Base-by-base conservation (phyloP, 163 green algal genomes). In the Chlorella variabilis region DNA sequence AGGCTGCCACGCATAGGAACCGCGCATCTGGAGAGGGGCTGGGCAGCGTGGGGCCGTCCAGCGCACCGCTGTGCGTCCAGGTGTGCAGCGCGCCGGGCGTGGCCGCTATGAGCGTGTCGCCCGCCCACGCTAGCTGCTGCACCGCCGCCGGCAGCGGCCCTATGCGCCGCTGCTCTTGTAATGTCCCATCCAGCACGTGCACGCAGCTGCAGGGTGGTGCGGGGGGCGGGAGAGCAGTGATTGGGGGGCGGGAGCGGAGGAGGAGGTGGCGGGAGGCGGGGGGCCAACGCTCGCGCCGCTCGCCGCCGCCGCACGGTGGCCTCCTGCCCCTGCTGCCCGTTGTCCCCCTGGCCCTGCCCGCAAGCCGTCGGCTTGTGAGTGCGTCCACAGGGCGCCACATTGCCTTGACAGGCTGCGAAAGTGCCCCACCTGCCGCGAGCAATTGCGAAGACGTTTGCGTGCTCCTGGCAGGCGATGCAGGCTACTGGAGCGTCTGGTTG, bases 51-150 rank as follows among this genome's bases (percentile, higher is more conserved):
- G 39, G 34, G 5, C 65, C 77, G 17, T 45, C 31, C 18, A 23
- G 20, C n/a, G 36, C 27, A 27, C 63, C 77, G 27, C 20, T 36
- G 6, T 27, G 27, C 21, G 36, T 17, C 77, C 77, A 83, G 21
- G 39, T 39, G 65, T 77, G 48, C 29, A 84, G 21, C 2, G 68
- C 54, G 29, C 13, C 3, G 29, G 68, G 8, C 4, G 78, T 84
- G 17, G 23, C 31, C 3, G 34, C 78, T 29, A 84, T 39, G 1
- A 83, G 77, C 36, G 38, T 39, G 25, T 63, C 51, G n/a, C 71
- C 71, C n/a, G 34, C 65, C 80, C 80, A 85, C 2, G 29, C 9
- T 29, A 85, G 31, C 38, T 81, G 65, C 49, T 39, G 21, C 65
- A 76, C 59, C 21, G 71, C 41, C 39, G 45, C 38, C 5, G 38